Evolutionary conservation across 148 eudicot species (phyloP).

Genomic region (Oxyria digyna): DNA sequence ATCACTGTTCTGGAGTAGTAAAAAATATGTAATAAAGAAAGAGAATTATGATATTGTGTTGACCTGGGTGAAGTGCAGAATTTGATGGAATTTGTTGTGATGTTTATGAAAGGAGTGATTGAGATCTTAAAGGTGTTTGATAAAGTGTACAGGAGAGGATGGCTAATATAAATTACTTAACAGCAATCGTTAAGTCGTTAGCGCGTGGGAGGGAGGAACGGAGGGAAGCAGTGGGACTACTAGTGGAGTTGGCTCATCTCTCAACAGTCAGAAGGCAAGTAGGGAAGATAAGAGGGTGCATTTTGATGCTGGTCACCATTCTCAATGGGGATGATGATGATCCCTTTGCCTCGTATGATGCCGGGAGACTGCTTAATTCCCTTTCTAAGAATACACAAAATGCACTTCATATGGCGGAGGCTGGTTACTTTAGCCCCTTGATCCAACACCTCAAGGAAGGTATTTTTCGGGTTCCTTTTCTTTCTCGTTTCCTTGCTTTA

Average conservation of each 20-base stretch:
- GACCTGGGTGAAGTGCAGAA: too few species aligned
- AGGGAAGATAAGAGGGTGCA: conserved; percentile 80
- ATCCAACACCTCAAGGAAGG: conserved; percentile 71
- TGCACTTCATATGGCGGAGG: conserved; percentile 96
- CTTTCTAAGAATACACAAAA: conserved; percentile 71
- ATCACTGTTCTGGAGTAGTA: background rate
- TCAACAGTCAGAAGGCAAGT: conserved; percentile 45
- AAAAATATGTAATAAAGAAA: background rate
- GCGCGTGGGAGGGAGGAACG: conserved; percentile 54
- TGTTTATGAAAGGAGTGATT: background rate
- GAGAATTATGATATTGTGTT: background rate
- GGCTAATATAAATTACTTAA: conserved; percentile 45
- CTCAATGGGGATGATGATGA: conserved; percentile 55
- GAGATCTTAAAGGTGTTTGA: conserved; percentile 7
- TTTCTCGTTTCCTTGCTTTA: background rate
- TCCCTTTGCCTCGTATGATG: conserved; percentile 48
- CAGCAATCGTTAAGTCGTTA: conserved; percentile 59
- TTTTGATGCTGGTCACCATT: conserved; percentile 71
- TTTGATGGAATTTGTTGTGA: background rate
- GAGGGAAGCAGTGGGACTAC: conserved; percentile 69
- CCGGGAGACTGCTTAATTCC: conserved; percentile 40
- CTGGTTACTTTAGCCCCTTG: conserved; percentile 79
- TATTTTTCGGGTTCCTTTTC: conserved; percentile 13
- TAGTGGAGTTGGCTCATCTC: conserved; percentile 42
- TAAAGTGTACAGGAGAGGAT: conserved; percentile 55